Evolutionary conservation across 352 stramenopile genomes (phyloP).

Genomic region (Globisporangium paroecandrum): DNA sequence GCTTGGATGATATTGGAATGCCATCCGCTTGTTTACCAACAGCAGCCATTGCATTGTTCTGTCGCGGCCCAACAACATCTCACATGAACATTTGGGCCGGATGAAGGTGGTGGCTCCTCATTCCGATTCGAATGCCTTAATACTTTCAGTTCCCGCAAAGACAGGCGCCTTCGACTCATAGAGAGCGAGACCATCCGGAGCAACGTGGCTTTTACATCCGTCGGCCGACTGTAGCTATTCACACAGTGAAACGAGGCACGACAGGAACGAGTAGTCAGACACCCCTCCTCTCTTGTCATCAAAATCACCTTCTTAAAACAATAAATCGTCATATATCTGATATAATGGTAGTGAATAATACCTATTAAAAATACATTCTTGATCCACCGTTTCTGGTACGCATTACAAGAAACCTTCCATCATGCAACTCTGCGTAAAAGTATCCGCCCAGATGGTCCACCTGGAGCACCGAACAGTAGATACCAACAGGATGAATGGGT

Average conservation of each 20-base stretch:
- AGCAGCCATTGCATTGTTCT: background rate
- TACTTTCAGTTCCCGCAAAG: background rate
- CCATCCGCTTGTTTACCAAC: slow-evolving; percentile 1
- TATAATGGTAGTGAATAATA: background rate
- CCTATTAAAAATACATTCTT: too few relatives aligned
- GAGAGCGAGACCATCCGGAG: background rate
- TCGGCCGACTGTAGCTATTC: slow-evolving; percentile 3
- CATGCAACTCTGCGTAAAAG: background rate
- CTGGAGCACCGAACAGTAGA: slow-evolving; percentile 7
- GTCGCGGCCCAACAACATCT: background rate
- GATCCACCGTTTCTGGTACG: background rate
- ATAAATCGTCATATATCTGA: background rate
- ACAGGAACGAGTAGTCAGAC: slow-evolving; percentile 9
- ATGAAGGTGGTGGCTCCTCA: background rate
- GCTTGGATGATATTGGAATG: background rate
- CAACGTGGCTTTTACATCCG: slow-evolving; percentile 9
- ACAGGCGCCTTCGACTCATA: background rate
- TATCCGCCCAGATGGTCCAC: slow-evolving; percentile 6
- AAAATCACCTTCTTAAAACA: background rate
- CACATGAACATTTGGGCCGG: background rate
- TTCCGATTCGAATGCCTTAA: background rate
- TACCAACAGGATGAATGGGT: slow-evolving; percentile 1
- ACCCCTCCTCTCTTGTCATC: background rate
- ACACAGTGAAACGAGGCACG: background rate
- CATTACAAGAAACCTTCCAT: slow-evolving; percentile 5